Evolutionary conservation across 1,139 yeast species (phyloP).

Genomic region (Blastobotrys buckinghamii): DNA sequence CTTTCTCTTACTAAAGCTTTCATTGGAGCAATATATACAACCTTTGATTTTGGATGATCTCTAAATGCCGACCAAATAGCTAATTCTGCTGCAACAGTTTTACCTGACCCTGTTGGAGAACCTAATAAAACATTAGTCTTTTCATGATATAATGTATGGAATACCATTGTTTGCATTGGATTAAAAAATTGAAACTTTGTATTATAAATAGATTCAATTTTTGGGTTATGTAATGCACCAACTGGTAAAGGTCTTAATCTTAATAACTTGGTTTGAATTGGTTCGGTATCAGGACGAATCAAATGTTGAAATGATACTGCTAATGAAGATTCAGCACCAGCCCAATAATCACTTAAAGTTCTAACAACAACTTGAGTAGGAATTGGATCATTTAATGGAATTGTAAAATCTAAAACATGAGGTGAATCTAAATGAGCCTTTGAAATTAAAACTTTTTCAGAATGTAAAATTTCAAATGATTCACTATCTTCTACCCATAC

Average conservation of each 20-base stretch:
- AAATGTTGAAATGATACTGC: conserved; percentile 87
- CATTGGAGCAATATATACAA: conserved; percentile 98
- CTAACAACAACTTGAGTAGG: conserved; percentile 84
- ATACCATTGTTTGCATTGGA: conserved; percentile 98
- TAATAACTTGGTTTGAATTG: conserved; percentile 73
- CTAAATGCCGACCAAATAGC: conserved; percentile 95
- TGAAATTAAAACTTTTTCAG: conserved; percentile 69
- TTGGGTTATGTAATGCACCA: conserved; percentile 65
- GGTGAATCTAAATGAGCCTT: conserved; percentile 49
- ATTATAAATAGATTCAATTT: conserved; percentile 62
- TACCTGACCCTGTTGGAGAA: conserved; percentile 98
- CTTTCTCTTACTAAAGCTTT: conserved; percentile 95
- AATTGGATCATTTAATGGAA: conserved; percentile 80
- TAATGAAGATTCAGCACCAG: conserved; percentile 74
- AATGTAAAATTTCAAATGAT: conserved; percentile 62
- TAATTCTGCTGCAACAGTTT: conserved; percentile 92
- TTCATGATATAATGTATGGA: conserved; percentile 79
- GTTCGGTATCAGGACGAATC: conserved; percentile 82
- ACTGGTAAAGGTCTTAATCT: conserved; percentile 82
- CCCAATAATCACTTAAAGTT: conserved; percentile 80
- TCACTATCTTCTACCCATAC: conserved; percentile 78
- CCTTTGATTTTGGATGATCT: conserved; percentile 71
- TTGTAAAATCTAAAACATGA: conserved; percentile 85
- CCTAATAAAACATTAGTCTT: conserved; percentile 85
- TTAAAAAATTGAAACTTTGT: conserved; percentile 77